Evolutionary conservation across 2,329 filamentous ascomycete species (phyloP).

Genomic region (Onygenales sp.): DNA sequence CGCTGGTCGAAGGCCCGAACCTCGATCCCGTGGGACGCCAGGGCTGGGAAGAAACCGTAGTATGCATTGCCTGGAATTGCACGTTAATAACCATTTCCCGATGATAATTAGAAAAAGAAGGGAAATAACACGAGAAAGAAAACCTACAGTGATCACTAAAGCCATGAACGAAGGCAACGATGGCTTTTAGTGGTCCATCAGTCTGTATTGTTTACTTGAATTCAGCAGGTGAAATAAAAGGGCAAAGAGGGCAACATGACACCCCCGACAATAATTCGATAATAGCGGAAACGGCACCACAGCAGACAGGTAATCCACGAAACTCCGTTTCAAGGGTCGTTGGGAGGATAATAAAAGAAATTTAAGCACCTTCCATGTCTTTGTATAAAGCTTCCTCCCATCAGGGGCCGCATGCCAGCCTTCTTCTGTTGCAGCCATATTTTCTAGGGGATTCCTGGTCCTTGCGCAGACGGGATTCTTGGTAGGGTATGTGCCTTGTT

Average conservation of each 20-base stretch:
- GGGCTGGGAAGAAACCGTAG: constrained; percentile 59
- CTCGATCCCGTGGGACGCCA: constrained; percentile 64
- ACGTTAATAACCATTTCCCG: neutral
- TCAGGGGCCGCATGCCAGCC: constrained; percentile 43
- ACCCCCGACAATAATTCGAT: neutral
- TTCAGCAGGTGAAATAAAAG: constrained; percentile 6
- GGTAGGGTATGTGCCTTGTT: too few species aligned
- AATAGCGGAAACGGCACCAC: too few species aligned
- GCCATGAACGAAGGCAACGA: constrained; percentile 75
- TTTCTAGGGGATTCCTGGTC: neutral
- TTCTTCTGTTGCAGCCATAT: constrained; percentile 40
- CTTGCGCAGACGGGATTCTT: too few species aligned
- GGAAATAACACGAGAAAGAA: neutral
- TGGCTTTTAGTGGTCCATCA: constrained; percentile 51
- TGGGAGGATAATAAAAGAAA: neutral
- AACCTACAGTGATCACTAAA: constrained; percentile 67
- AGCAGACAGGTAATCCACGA: too few species aligned
- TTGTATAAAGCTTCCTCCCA: constrained; percentile 49
- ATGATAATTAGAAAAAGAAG: neutral
- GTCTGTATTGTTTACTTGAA: constrained; percentile 35
- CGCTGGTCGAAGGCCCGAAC: constrained; percentile 74
- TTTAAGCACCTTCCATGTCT: constrained; percentile 49
- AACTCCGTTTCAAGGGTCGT: too few species aligned
- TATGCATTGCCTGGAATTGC: constrained; percentile 55
- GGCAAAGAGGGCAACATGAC: neutral